Conservation (phyloP, 768 basidiomycete genomes). For the Tricholoma matsutake region DNA sequence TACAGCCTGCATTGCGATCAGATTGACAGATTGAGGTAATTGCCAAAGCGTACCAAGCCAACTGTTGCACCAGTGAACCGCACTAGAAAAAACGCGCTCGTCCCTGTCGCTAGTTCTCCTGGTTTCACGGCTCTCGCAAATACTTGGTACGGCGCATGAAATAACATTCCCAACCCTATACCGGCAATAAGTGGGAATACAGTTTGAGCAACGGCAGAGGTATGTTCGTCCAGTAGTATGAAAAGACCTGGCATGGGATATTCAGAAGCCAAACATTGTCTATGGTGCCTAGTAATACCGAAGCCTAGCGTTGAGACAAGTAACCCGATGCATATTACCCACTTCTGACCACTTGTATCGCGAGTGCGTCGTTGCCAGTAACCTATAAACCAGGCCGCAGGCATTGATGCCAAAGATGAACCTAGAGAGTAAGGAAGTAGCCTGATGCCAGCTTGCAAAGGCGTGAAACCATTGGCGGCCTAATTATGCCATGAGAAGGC, state of each 20-base stretch:
- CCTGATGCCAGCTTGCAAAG: slow-evolving; percentile 67
- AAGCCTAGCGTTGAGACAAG: slow-evolving; percentile 68
- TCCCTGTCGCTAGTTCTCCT: slow-evolving; percentile 70
- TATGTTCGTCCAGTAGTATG: slow-evolving; percentile 53
- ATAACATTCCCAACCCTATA: slow-evolving; percentile 77
- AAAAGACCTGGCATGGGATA: slow-evolving; percentile 54
- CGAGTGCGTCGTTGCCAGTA: slow-evolving; percentile 55
- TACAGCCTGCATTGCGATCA: slow-evolving; percentile 50
- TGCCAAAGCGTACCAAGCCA: slow-evolving; percentile 56
- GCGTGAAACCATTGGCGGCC: slow-evolving; percentile 71
- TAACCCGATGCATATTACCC: slow-evolving; percentile 61
- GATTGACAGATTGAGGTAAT: slow-evolving; percentile 9
- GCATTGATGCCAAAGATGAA: slow-evolving; percentile 81
- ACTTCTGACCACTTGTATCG: slow-evolving; percentile 63
- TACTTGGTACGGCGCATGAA: slow-evolving; percentile 83
- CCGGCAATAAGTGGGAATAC: slow-evolving; percentile 71
- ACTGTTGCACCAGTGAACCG: slow-evolving; percentile 84
- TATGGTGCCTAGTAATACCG: slow-evolving; percentile 41
- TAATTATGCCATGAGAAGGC: slow-evolving; percentile 23
- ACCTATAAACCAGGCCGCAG: slow-evolving; percentile 80
- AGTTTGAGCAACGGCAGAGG: slow-evolving; percentile 42
- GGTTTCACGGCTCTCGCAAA: slow-evolving; percentile 66
- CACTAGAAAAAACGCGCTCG: slow-evolving; percentile 85
- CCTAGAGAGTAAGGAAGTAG: slow-evolving; percentile 84
- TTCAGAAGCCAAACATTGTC: slow-evolving; percentile 15